phyloP scores from a whole-genome alignment of 164 flowering plant species.

The Umbellularia californica region DNA sequence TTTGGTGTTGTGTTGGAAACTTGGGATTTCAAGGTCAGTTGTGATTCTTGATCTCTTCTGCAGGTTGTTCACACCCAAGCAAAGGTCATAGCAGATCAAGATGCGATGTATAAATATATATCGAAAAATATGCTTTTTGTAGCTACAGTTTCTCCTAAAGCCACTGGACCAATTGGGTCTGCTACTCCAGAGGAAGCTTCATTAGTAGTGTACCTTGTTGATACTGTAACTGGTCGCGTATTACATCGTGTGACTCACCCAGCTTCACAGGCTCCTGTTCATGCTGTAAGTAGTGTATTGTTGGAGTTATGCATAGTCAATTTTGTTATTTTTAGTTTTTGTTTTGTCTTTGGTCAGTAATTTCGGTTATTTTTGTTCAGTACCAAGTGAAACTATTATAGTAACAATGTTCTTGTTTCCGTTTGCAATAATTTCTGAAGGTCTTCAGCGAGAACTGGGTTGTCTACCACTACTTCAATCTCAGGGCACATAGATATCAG shows the following conservation, averaged over 20 bases:
- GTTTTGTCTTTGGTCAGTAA: neutral
- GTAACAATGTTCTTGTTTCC: neutral
- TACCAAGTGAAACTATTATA: neutral
- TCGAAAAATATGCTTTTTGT: constrained; percentile 87
- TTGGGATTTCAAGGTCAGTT: neutral
- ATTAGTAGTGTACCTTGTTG: constrained; percentile 37
- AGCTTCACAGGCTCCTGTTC: constrained; percentile 78
- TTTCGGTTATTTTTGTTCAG: neutral
- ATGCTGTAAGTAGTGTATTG: constrained; percentile 62
- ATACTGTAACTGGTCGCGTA: constrained; percentile 35
- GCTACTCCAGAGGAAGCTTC: constrained; percentile 84
- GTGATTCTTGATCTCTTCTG: neutral
- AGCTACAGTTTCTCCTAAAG: constrained; percentile 89
- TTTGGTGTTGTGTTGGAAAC: neutral
- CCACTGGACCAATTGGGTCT: constrained; percentile 69
- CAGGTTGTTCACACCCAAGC: constrained; percentile 98
- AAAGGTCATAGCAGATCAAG: constrained; percentile 69
- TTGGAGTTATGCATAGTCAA: neutral
- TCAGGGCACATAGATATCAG: constrained; percentile 95
- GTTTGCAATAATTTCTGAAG: constrained; percentile 33
- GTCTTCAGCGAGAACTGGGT: constrained; percentile 98
- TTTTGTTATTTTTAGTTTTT: neutral
- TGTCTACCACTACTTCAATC: constrained; percentile 97
- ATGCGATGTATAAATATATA: constrained; percentile 82
- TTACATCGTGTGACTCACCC: constrained; percentile 32